Percentiles rank a stretch among this genome's conserved stretches.
Evolutionary conservation across 2,329 filamentous ascomycete genomes (phyloP).

Genomic region (Fusarium solani-melongenae): DNA sequence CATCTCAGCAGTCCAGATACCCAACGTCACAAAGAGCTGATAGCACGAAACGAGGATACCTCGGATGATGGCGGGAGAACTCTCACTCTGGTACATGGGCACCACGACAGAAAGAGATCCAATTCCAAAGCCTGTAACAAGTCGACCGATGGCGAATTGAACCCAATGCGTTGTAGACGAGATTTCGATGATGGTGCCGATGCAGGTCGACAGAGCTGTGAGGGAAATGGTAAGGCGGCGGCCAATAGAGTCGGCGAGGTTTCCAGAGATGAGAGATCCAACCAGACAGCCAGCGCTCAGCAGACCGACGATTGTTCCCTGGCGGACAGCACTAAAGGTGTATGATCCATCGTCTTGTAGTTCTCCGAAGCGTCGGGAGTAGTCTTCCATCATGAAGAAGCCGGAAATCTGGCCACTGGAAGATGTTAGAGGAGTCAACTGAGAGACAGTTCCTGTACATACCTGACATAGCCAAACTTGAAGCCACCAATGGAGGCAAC

Average conservation of each 20-base stretch:
- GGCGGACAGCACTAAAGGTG: slow-evolving; percentile 67
- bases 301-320: slow-evolving; percentile 72
- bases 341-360: slow-evolving; percentile 51
- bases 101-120: slow-evolving; percentile 72
- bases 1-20: slow-evolving; percentile 69
- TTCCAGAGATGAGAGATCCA: slow-evolving; percentile 68
- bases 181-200: slow-evolving; percentile 74
- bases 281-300: slow-evolving; percentile 69
- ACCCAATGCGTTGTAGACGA: slow-evolving; percentile 67
- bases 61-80: slow-evolving; percentile 71
- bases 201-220: slow-evolving; percentile 70
- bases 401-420: slow-evolving; percentile 68
- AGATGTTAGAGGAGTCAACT: background rate
- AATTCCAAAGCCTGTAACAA: slow-evolving; percentile 74
- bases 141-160: slow-evolving; percentile 72
- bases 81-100: slow-evolving; percentile 77
- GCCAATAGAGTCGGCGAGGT: slow-evolving; percentile 70
- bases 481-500: slow-evolving; percentile 67
- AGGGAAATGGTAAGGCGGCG: slow-evolving; percentile 71
- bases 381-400: slow-evolving; percentile 71
- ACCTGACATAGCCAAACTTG: slow-evolving; percentile 69
- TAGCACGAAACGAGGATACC: slow-evolving; percentile 73
- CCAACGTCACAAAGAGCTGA: slow-evolving; percentile 76
- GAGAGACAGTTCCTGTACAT: slow-evolving; percentile 25
- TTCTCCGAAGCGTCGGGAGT: slow-evolving; percentile 63